Base-by-base conservation (phyloP, 257 asterid species). In the Ophiorrhiza pumila region DNA sequence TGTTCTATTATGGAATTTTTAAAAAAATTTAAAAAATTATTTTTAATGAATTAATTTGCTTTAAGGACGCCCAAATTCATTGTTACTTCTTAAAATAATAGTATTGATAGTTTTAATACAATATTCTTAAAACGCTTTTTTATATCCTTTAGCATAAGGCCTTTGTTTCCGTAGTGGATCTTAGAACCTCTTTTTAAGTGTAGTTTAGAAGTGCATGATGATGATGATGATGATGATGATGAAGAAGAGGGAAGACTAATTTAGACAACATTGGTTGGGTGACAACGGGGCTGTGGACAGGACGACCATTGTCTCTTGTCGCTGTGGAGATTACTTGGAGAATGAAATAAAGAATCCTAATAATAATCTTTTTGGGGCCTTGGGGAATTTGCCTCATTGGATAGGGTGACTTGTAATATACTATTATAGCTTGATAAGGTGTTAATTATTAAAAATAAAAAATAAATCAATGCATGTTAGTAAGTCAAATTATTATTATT, bases 311-410 rank as follows among this genome's bases (percentile, higher is more conserved):
- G 39, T 41, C 41, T 56, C n/a, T 56, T 41, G 59, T 53, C 37
- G 65, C 23, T 15, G 69, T 7, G 41, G 31, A 69, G 69, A 76
- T 80, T 65, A 76, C 80, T 77, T 82, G 79, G 34, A 34, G 81
- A 80, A 83, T 82, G 82, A 78, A 80, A 80, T 72, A 83, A 82
- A 79, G 82, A 80, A 78, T 84, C 62, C 23, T 53, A 4, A 50
- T 63, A 32, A 2, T 63, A 71, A 76, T 73, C 61, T 65, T 59
- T n/a, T n/a, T n/a, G n/a, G n/a, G n/a, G n/a, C n/a, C n/a, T n/a
- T 22, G 7, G 41, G 65, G 73, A 63, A 22, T 31, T 53, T 76
- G 68, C 78, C 73, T 27, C 61, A 70, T 67, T 42, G 52, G 65
- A 43, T 57, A 23, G 61, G 39, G 42, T 69, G 56, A 35, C 11